A percentile compares a stretch with the other conserved stretches of the same genome.
Conservation (phyloP, 148 eudicot species). For the Pouteria glomerata region DNA sequence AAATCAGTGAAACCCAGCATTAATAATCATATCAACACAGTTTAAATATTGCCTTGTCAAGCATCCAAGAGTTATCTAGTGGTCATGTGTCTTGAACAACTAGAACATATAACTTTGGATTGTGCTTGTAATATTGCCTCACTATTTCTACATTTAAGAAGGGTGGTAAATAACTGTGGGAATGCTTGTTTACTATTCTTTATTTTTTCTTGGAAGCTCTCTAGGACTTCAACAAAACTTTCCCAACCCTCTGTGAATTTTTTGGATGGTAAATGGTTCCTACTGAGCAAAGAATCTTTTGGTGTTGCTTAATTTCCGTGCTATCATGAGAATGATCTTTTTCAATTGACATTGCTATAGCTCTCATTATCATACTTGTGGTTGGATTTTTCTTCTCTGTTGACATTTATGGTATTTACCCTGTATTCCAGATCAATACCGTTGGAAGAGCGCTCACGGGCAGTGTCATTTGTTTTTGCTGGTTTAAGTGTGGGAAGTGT, state of each 20-base stretch:
- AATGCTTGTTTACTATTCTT: neutral
- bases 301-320: neutral
- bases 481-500: slow-evolving; percentile 98
- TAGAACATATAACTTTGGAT: too few relatives aligned
- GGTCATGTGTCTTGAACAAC: neutral
- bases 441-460: slow-evolving; percentile 89
- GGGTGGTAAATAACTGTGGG: neutral
- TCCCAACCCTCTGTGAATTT: neutral
- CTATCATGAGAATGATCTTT: neutral
- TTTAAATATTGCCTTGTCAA: neutral
- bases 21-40: neutral
- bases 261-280: neutral
- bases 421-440: slow-evolving; percentile 72
- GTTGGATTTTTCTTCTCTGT: neutral
- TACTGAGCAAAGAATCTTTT: neutral
- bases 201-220: neutral
- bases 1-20: too few relatives aligned
- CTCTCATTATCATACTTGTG: neutral
- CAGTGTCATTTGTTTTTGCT: slow-evolving; percentile 97
- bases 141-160: neutral
- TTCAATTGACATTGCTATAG: too few relatives aligned
- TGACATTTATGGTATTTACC: neutral
- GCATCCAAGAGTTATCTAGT: neutral
- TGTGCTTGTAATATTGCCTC: too few relatives aligned
- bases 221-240: neutral